Evolutionary conservation across 139 green algal genomes (phyloP).

Genomic region (Deuterostichococcus epilithicus): DNA sequence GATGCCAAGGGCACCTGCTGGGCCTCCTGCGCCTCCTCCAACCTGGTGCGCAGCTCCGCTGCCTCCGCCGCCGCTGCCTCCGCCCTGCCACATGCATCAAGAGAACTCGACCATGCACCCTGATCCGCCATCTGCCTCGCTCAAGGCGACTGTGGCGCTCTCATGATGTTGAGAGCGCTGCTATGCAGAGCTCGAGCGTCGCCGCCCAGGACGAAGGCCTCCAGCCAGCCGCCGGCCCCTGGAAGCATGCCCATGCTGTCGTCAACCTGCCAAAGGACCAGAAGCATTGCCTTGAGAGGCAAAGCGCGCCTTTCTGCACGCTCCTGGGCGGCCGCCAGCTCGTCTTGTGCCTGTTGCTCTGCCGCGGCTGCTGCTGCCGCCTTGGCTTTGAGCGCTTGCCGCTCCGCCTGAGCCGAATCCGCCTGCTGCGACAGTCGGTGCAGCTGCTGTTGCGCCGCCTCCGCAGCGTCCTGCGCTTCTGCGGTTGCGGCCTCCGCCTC

Average conservation of each 20-base stretch:
- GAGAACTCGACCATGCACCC: no score
- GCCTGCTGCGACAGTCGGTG: background rate
- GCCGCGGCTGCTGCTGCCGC: conserved; percentile 5
- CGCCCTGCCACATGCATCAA: background rate
- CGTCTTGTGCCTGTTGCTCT: conserved; percentile 11
- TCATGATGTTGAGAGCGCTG: no score
- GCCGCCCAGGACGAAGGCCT: no score
- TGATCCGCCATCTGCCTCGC: no score
- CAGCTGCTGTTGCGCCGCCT: background rate
- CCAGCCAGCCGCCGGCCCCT: no score
- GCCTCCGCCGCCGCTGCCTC: background rate
- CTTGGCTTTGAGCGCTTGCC: conserved; percentile 1
- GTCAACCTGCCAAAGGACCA: no score
- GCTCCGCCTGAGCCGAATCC: background rate
- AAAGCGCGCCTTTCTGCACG: background rate
- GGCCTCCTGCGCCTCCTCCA: conserved; percentile 8
- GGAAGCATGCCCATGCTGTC: no score
- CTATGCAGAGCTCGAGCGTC: no score
- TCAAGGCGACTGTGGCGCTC: no score
- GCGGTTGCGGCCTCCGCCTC: background rate
- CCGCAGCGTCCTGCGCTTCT: background rate
- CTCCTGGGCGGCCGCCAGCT: background rate
- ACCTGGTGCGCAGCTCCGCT: background rate
- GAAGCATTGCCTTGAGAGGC: no score
- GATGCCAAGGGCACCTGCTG: background rate